phyloP scores from a whole-genome alignment of 2,329 filamentous ascomycete species.

The Talaromyces albobiverticillius region DNA sequence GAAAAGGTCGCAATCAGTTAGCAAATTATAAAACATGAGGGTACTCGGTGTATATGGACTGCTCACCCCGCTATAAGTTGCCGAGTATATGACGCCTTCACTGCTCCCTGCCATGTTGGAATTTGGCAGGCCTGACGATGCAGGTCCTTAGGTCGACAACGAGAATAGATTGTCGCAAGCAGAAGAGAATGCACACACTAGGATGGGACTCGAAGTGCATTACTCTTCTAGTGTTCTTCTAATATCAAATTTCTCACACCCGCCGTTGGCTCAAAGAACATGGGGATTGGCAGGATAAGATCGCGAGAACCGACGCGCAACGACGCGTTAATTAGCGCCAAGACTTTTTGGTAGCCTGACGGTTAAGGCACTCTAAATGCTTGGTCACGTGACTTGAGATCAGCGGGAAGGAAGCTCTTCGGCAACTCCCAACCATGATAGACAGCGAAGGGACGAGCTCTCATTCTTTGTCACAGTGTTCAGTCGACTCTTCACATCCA shows the following conservation, averaged over 20 bases:
- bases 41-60: background rate
- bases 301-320: slow-evolving; percentile 12
- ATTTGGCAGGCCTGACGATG: slow-evolving; percentile 18
- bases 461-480: background rate
- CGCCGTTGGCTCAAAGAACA: slow-evolving; percentile 30
- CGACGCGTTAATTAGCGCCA: slow-evolving; percentile 43
- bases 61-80: slow-evolving; percentile 62
- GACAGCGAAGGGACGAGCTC: slow-evolving; percentile 3
- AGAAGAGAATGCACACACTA: slow-evolving; percentile 1
- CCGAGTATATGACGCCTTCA: slow-evolving; percentile 57
- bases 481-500: slow-evolving; percentile 2
- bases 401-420: slow-evolving; percentile 10
- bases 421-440: slow-evolving; percentile 6
- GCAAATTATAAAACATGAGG: slow-evolving; percentile 12
- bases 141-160: background rate
- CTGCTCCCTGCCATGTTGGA: slow-evolving; percentile 33
- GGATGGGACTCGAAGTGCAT: slow-evolving; percentile 14
- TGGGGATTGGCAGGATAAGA: too few relatives aligned
- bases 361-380: too few relatives aligned
- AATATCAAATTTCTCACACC: slow-evolving; percentile 18
- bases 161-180: background rate
- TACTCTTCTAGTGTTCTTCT: slow-evolving; percentile 1
- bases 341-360: too few relatives aligned
- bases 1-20: slow-evolving; percentile 4
- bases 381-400: slow-evolving; percentile 26